phyloP scores from a whole-genome alignment of 2,329 filamentous ascomycete species.

The Cercospora zeae-maydis region DNA sequence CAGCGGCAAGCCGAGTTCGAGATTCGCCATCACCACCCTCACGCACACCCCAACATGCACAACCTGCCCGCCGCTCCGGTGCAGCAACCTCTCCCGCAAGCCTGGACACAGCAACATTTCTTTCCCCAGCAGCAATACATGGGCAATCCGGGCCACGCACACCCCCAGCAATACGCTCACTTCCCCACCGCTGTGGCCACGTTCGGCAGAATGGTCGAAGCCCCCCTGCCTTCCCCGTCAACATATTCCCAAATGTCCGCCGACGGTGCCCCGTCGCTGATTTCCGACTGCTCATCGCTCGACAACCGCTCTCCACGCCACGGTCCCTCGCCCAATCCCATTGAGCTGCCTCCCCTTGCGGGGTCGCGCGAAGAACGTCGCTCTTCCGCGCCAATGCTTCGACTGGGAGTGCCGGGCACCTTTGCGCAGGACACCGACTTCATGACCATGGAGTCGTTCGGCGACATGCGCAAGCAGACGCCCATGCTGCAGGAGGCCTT shows the following conservation, averaged over 20 bases:
- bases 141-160: slow-evolving; percentile 22
- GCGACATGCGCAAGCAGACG: slow-evolving; percentile 29
- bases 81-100: slow-evolving; percentile 29
- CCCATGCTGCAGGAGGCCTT: slow-evolving; percentile 38
- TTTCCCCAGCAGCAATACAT: slow-evolving; percentile 27
- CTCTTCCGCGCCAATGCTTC: slow-evolving; percentile 34
- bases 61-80: slow-evolving; percentile 24
- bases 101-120: slow-evolving; percentile 23
- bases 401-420: slow-evolving; percentile 37
- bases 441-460: slow-evolving; percentile 32
- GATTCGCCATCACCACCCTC: slow-evolving; percentile 30
- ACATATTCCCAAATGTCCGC: slow-evolving; percentile 61
- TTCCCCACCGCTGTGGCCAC: slow-evolving; percentile 31
- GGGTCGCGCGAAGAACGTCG: slow-evolving; percentile 32
- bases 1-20: slow-evolving; percentile 36
- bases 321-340: slow-evolving; percentile 40
- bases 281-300: slow-evolving; percentile 60
- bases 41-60: slow-evolving; percentile 26
- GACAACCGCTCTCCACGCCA: slow-evolving; percentile 45
- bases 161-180: slow-evolving; percentile 33
- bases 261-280: slow-evolving; percentile 63
- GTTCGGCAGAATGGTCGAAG: slow-evolving; percentile 44
- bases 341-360: slow-evolving; percentile 44
- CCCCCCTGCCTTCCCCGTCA: slow-evolving; percentile 60
- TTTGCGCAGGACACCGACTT: slow-evolving; percentile 34